Evolutionary conservation across 129 eudicot species (phyloP).

Genomic region (Apium graveolens): DNA sequence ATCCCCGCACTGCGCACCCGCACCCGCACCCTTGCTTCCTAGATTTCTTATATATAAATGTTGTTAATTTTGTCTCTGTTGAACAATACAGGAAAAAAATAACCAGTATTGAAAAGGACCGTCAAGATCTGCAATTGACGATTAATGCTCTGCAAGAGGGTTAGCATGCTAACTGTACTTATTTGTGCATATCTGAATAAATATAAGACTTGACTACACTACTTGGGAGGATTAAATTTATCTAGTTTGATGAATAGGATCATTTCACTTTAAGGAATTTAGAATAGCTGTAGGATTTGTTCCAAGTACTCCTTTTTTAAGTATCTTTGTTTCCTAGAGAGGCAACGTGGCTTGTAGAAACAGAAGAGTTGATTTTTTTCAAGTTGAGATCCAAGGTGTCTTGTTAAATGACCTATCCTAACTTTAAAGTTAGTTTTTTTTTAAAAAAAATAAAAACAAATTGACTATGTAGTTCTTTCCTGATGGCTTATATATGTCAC

Average conservation of each 20-base stretch:
- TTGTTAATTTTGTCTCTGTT: neutral
- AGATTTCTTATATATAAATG: neutral
- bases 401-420: neutral
- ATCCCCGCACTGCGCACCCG: too few species aligned
- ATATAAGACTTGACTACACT: neutral
- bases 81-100: slow-evolving; percentile 59
- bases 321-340: neutral
- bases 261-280: neutral
- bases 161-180: slow-evolving; percentile 20
- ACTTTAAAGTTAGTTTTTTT: neutral
- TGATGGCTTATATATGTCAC: neutral
- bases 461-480: neutral
- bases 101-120: slow-evolving; percentile 75
- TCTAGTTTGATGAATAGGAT: neutral
- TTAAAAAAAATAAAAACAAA: neutral
- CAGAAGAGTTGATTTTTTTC: neutral
- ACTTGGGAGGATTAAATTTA: neutral
- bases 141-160: slow-evolving; percentile 95
- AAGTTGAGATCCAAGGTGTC: neutral
- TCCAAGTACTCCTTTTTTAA: neutral
- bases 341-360: neutral
- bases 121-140: slow-evolving; percentile 71
- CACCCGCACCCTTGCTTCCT: too few species aligned
- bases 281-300: neutral
- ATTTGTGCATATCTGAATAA: neutral